phyloP scores from a whole-genome alignment of 495 filamentous ascomycete species.

The Podospora anserina region DNA sequence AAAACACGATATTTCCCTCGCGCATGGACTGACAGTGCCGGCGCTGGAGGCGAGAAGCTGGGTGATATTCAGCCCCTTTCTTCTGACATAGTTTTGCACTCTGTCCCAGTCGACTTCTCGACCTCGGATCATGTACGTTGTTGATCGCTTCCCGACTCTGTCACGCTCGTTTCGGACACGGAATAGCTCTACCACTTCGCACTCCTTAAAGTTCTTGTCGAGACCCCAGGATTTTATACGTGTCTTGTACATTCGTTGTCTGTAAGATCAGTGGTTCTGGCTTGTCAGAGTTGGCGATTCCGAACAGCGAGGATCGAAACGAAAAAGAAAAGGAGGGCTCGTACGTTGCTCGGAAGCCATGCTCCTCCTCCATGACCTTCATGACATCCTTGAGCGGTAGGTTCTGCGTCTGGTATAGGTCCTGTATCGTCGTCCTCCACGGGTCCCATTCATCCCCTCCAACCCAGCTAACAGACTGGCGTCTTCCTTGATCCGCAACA shows the following conservation, averaged over 20 bases:
- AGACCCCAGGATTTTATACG: slow-evolving; percentile 36
- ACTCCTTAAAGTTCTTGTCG: slow-evolving; percentile 38
- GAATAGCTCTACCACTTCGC: slow-evolving; percentile 33
- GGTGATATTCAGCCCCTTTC: slow-evolving; percentile 28
- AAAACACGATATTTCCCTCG: slow-evolving; percentile 20
- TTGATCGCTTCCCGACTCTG: slow-evolving; percentile 23
- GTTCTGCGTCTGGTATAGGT: slow-evolving; percentile 36
- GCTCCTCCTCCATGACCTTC: slow-evolving; percentile 33
- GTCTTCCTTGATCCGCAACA: not conserved
- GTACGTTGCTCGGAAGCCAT: slow-evolving; percentile 37
- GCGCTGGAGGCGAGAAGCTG: slow-evolving; percentile 14
- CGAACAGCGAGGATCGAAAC: not conserved
- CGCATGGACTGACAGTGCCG: not conserved
- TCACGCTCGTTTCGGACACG: slow-evolving; percentile 31
- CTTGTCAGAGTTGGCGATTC: not conserved
- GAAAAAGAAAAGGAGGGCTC: slow-evolving; percentile 6
- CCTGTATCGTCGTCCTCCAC: slow-evolving; percentile 26
- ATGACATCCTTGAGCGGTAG: slow-evolving; percentile 36
- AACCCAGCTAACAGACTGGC: slow-evolving; percentile 19
- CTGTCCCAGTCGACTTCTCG: slow-evolving; percentile 31
- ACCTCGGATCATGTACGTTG: slow-evolving; percentile 29
- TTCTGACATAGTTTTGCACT: slow-evolving; percentile 30
- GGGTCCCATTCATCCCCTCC: slow-evolving; percentile 25
- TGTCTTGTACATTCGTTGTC: slow-evolving; percentile 37
- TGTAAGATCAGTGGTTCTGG: not conserved